phyloP scores from a whole-genome alignment of 1,284 basidiomycete species.

The Puccinia polysora region DNA sequence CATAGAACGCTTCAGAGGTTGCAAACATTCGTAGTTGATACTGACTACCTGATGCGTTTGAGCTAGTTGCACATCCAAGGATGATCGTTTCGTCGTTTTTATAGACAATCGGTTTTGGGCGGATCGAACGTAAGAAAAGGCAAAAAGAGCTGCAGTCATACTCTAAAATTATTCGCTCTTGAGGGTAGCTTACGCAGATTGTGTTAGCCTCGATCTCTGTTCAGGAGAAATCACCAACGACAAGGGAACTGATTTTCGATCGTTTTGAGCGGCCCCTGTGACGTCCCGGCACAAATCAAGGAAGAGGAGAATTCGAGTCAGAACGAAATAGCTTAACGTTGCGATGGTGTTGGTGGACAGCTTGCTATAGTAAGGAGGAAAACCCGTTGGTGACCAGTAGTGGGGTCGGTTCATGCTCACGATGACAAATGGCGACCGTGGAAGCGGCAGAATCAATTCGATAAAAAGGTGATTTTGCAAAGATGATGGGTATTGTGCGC shows the following conservation, averaged over 20 bases:
- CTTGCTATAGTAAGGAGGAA: background rate
- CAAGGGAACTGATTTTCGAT: slow-evolving; percentile 64
- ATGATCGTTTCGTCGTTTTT: too few relatives aligned
- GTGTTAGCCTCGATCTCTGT: slow-evolving; percentile 61
- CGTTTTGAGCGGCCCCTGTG: slow-evolving; percentile 66
- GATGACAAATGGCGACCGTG: slow-evolving; percentile 17
- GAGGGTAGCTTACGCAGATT: slow-evolving; percentile 44
- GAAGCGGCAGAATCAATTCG: slow-evolving; percentile 35
- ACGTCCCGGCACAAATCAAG: background rate
- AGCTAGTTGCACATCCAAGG: too few relatives aligned
- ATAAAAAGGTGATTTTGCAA: slow-evolving; percentile 31
- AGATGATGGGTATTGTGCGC: slow-evolving; percentile 4
- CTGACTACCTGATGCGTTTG: slow-evolving; percentile 58
- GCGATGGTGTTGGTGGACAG: background rate
- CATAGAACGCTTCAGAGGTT: slow-evolving; percentile 64
- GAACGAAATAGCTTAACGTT: background rate
- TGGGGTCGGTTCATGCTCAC: too few relatives aligned
- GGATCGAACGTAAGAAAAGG: background rate
- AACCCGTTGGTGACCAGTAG: too few relatives aligned
- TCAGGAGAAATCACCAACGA: slow-evolving; percentile 64
- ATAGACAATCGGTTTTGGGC: slow-evolving; percentile 38
- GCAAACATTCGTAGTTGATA: slow-evolving; percentile 84
- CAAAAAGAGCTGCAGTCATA: background rate
- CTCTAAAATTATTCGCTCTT: slow-evolving; percentile 46
- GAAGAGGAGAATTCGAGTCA: background rate